Conservation (phyloP, 1,284 basidiomycete genomes). For the Microbotryum silenes-acaulis region DNA sequence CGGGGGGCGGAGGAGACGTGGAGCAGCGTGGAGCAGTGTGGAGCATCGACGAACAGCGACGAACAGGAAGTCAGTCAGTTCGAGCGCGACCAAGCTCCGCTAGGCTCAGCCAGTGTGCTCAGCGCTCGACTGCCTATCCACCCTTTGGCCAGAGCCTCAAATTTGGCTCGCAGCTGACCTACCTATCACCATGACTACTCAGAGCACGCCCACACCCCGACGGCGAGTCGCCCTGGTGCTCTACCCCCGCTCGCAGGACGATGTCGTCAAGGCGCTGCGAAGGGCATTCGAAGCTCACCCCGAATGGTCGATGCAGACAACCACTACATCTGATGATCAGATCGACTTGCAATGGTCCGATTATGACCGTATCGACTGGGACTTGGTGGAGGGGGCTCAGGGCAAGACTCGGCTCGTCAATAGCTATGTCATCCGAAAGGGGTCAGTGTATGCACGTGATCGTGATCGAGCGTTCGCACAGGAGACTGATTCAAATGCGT, state of each 20-base stretch:
- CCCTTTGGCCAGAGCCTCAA: no score
- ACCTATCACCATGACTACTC: neutral
- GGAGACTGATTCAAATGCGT: constrained; percentile 38
- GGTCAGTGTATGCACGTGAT: constrained; percentile 33
- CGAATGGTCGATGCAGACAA: neutral
- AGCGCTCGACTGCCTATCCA: no score
- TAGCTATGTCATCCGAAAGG: constrained; percentile 33
- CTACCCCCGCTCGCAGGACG: constrained; percentile 16
- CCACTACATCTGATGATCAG: neutral
- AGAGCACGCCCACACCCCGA: neutral
- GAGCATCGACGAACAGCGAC: no score
- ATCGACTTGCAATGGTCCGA: constrained; percentile 32
- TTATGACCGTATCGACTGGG: constrained; percentile 35
- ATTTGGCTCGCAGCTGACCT: no score
- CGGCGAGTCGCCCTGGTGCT: constrained; percentile 6
- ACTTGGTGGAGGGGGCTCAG: constrained; percentile 13
- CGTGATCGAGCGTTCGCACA: constrained; percentile 35
- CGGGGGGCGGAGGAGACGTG: no score
- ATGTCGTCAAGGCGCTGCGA: constrained; percentile 17
- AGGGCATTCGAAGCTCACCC: constrained; percentile 6
- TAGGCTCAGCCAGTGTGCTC: no score
- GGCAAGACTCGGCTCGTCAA: constrained; percentile 15
- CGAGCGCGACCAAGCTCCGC: no score
- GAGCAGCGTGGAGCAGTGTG: no score
- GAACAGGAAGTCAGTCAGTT: no score